Evolutionary conservation across 495 filamentous ascomycete species (phyloP).

Genomic region (Elaphomyces granulatus): DNA sequence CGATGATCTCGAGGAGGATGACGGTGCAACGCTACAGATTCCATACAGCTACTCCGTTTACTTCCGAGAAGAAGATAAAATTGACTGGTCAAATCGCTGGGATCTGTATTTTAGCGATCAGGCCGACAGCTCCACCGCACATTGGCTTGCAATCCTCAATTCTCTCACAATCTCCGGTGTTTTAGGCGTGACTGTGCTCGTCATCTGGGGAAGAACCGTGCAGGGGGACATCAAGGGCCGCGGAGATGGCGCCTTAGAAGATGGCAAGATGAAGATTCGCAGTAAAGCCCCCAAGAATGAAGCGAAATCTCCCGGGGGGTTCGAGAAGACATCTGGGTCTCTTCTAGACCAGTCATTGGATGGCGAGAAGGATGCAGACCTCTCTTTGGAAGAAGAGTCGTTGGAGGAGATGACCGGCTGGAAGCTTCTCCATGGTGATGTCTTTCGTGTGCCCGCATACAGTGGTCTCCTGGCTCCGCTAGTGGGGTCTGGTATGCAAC

Average conservation of each 20-base stretch:
- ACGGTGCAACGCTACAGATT: conserved; percentile 57
- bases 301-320: conserved; percentile 30
- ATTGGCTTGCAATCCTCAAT: conserved; percentile 89
- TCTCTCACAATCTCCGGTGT: conserved; percentile 76
- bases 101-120: conserved; percentile 89
- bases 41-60: conserved; percentile 91
- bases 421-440: conserved; percentile 89
- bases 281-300: conserved; percentile 13
- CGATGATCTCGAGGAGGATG: conserved; percentile 43
- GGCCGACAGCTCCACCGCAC: conserved; percentile 69
- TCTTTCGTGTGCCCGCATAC: conserved; percentile 68
- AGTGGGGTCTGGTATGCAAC: conserved; percentile 78
- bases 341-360: conserved; percentile 52
- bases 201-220: conserved; percentile 74
- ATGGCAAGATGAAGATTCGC: conserved; percentile 47
- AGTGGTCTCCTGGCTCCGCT: conserved; percentile 72
- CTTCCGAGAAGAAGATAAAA: conserved; percentile 67
- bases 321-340: conserved; percentile 38
- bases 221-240: conserved; percentile 64
- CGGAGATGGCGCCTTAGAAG: conserved; percentile 51
- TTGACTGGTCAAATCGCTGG: conserved; percentile 84
- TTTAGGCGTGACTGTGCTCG: conserved; percentile 68
- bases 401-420: conserved; percentile 81
- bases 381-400: conserved; percentile 58
- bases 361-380: conserved; percentile 45